Conservation (phyloP, 2,329 filamentous ascomycete species). For the Aspergillus sclerotialis region DNA sequence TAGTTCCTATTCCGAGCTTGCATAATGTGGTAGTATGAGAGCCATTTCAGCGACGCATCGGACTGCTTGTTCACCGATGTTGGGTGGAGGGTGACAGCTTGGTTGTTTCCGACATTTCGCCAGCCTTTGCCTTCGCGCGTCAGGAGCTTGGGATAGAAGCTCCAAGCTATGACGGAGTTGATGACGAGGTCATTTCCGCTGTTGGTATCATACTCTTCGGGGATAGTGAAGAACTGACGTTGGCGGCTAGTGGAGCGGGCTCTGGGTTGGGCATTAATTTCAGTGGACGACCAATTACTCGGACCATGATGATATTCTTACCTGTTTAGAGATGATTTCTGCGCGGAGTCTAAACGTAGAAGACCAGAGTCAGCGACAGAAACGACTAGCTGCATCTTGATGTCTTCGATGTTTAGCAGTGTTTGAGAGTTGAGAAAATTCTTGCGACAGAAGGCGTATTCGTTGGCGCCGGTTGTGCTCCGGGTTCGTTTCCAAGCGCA, state of each 20-base stretch:
- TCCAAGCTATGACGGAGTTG: slow-evolving; percentile 80
- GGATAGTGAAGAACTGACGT: slow-evolving; percentile 77
- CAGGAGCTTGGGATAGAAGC: slow-evolving; percentile 91
- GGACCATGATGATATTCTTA: slow-evolving; percentile 13
- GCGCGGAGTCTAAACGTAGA: slow-evolving; percentile 64
- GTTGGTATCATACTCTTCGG: slow-evolving; percentile 65
- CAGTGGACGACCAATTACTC: not conserved
- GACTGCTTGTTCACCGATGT: slow-evolving; percentile 76
- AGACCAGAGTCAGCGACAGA: slow-evolving; percentile 82
- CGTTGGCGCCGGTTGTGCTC: slow-evolving; percentile 61
- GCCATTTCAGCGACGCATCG: slow-evolving; percentile 57
- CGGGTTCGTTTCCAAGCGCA: slow-evolving; percentile 79
- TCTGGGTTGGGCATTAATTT: slow-evolving; percentile 20
- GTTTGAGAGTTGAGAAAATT: slow-evolving; percentile 90
- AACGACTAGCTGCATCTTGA: slow-evolving; percentile 84
- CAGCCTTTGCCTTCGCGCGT: slow-evolving; percentile 78
- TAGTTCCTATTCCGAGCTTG: slow-evolving; percentile 72
- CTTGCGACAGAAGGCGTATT: slow-evolving; percentile 87
- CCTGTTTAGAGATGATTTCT: slow-evolving; percentile 62
- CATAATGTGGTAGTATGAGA: slow-evolving; percentile 98
- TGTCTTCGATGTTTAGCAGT: slow-evolving; percentile 84
- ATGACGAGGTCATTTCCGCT: slow-evolving; percentile 74
- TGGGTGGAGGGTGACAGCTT: slow-evolving; percentile 78
- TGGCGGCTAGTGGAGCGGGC: slow-evolving; percentile 58
- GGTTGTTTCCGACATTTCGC: slow-evolving; percentile 89